phyloP scores from a whole-genome alignment of 176 grass and related monocot genomes.

The Avena sativa region DNA sequence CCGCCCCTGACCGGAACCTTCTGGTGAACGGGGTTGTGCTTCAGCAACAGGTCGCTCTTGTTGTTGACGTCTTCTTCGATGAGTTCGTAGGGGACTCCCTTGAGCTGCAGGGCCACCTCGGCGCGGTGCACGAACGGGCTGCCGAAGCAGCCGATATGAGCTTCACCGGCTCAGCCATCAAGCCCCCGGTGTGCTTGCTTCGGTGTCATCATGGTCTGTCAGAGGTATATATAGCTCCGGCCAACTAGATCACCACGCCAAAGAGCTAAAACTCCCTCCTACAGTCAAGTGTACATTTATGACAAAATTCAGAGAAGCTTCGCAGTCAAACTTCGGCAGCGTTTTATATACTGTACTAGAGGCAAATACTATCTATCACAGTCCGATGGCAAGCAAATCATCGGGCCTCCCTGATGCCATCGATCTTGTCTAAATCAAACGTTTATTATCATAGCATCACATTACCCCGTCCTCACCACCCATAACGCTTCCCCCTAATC shows the following conservation, averaged over 20 bases:
- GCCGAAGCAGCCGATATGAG: not conserved
- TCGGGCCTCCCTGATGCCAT: too few species aligned
- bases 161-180: not conserved
- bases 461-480: too few species aligned
- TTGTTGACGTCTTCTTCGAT: constrained; percentile 1
- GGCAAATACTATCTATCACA: too few species aligned
- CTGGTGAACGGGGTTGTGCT: constrained; percentile 48
- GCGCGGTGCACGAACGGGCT: not conserved
- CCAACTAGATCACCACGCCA: not conserved
- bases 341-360: too few species aligned
- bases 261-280: not conserved
- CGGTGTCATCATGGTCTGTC: not conserved
- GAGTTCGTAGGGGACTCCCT: not conserved
- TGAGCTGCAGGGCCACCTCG: not conserved
- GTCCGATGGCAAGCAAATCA: too few species aligned
- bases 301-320: too few species aligned
- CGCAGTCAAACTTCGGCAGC: too few species aligned
- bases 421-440: too few species aligned
- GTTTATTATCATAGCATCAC: too few species aligned
- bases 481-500: too few species aligned
- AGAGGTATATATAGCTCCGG: not conserved
- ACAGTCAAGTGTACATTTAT: too few species aligned
- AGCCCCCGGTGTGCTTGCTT: not conserved
- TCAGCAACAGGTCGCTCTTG: constrained; percentile 53
- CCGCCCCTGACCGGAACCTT: not conserved